Conservation (phyloP, 768 basidiomycete species). For the Naganishia antarctica region DNA sequence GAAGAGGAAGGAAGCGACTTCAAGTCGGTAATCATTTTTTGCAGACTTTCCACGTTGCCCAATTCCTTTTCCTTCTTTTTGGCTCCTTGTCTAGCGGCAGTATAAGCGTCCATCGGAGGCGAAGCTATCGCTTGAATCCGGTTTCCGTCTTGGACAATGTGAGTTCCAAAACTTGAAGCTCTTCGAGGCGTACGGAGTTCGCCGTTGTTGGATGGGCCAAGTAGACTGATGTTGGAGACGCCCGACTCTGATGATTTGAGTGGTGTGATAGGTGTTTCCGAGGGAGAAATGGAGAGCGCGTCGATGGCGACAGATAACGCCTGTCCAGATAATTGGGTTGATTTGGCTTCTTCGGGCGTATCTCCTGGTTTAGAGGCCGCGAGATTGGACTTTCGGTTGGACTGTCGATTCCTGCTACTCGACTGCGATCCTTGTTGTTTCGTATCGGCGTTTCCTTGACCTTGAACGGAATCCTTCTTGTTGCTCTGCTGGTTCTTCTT, state of each 20-base stretch:
- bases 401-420: background rate
- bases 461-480: constrained; percentile 1
- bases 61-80: constrained; percentile 18
- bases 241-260: background rate
- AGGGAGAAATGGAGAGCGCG: background rate
- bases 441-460: background rate
- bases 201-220: background rate
- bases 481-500: background rate
- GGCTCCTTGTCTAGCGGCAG: constrained; percentile 21
- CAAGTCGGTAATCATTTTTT: constrained; percentile 88
- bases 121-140: constrained; percentile 29
- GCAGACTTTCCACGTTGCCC: constrained; percentile 53
- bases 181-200: constrained; percentile 7
- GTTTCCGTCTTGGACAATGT: constrained; percentile 8
- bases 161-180: constrained; percentile 7
- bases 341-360: background rate
- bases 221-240: background rate
- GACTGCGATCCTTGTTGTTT: background rate
- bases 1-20: constrained; percentile 52
- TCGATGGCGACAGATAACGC: background rate
- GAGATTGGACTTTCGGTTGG: constrained; percentile 13
- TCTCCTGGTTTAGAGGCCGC: constrained; percentile 3
- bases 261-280: background rate
- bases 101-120: constrained; percentile 24
- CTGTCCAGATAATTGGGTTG: background rate